phyloP scores from a whole-genome alignment of 495 filamentous ascomycete species.

The Copromyces sp. region DNA sequence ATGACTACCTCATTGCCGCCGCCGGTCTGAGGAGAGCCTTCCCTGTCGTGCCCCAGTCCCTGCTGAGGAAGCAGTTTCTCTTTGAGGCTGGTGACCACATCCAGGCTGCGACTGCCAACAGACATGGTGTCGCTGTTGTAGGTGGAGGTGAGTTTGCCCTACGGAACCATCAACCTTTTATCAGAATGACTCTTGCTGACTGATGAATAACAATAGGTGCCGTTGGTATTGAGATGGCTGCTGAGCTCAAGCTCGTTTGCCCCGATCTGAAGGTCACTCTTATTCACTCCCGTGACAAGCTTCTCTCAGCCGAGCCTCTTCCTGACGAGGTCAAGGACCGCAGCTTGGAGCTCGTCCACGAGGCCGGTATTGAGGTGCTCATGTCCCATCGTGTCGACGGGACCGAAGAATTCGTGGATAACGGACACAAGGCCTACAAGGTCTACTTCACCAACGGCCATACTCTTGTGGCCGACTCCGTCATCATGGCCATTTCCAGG shows the following conservation, averaged over 20 bases:
- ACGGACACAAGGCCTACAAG: slow-evolving; percentile 22
- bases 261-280: slow-evolving; percentile 50
- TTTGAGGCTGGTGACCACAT: slow-evolving; percentile 43
- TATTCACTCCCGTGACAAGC: slow-evolving; percentile 52
- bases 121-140: slow-evolving; percentile 47
- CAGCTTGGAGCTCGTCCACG: slow-evolving; percentile 37
- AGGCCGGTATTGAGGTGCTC: slow-evolving; percentile 48
- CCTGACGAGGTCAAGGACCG: slow-evolving; percentile 53
- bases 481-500: slow-evolving; percentile 51
- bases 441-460: slow-evolving; percentile 47
- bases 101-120: slow-evolving; percentile 23
- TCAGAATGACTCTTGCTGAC: background rate
- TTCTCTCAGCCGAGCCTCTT: slow-evolving; percentile 57
- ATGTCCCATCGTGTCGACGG: slow-evolving; percentile 37
- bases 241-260: slow-evolving; percentile 51
- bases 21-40: slow-evolving; percentile 51
- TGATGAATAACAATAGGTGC: slow-evolving; percentile 37
- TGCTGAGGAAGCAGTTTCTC: slow-evolving; percentile 44
- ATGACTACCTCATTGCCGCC: slow-evolving; percentile 56
- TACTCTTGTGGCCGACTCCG: slow-evolving; percentile 40
- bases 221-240: slow-evolving; percentile 63
- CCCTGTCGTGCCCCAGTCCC: slow-evolving; percentile 52
- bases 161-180: background rate
- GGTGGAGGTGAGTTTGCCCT: slow-evolving; percentile 33
- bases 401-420: slow-evolving; percentile 22